phyloP scores from a whole-genome alignment of 1,284 basidiomycete species.

The Microbotryomycetes sp. region DNA sequence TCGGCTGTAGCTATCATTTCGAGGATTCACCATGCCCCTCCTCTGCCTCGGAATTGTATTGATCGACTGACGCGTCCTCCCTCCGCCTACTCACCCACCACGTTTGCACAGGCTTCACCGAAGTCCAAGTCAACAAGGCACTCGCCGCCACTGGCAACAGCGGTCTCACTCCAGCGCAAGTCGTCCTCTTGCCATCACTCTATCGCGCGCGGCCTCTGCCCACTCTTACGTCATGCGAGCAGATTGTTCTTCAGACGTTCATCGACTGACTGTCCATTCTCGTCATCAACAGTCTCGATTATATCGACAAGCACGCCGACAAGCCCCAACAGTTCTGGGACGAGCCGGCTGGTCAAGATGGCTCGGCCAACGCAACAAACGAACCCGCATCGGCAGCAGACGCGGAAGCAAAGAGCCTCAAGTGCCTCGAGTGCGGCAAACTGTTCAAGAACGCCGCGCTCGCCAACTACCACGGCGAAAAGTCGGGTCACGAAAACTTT shows the following conservation, averaged over 20 bases:
- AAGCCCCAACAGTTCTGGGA: conserved; percentile 5
- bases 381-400: conserved; percentile 7
- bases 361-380: background rate
- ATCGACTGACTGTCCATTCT: too few relatives aligned
- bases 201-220: too few relatives aligned
- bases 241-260: too few relatives aligned
- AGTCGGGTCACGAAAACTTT: conserved; percentile 77
- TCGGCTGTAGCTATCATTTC: background rate
- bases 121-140: background rate
- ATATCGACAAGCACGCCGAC: conserved; percentile 25
- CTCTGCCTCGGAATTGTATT: background rate
- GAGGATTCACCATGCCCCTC: too few relatives aligned
- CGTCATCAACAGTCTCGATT: conserved; percentile 11
- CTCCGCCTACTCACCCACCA: too few relatives aligned
- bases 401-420: conserved; percentile 44
- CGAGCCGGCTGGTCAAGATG: background rate
- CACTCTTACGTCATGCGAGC: too few relatives aligned
- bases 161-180: background rate
- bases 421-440: conserved; percentile 73
- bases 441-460: conserved; percentile 78
- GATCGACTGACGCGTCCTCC: background rate
- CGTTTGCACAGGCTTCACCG: background rate
- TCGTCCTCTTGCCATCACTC: background rate
- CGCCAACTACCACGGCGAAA: conserved; percentile 90
- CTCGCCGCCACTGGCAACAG: background rate